Conservation (phyloP, 768 basidiomycete genomes). For the Calocera viscosa region DNA sequence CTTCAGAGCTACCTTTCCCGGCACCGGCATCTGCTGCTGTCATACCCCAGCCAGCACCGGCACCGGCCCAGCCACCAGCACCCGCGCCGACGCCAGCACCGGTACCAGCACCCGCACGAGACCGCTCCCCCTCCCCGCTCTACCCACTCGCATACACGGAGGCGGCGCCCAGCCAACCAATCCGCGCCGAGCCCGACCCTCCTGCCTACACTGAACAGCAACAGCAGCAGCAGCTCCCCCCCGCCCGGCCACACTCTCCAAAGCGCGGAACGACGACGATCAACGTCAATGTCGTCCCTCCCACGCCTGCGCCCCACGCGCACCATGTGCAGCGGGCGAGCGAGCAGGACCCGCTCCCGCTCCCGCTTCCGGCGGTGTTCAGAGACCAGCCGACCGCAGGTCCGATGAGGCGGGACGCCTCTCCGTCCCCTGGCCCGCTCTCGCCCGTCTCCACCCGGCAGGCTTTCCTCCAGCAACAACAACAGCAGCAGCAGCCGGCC, state of each 20-base stretch:
- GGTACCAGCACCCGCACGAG: slow-evolving; percentile 21
- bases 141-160: too few species aligned
- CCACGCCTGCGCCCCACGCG: background rate
- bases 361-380: too few species aligned
- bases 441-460: background rate
- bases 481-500: too few species aligned
- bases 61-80: slow-evolving; percentile 7
- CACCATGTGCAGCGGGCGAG: background rate
- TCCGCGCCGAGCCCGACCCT: too few species aligned
- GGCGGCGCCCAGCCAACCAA: too few species aligned
- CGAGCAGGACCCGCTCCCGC: background rate
- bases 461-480: background rate
- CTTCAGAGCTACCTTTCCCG: too few species aligned
- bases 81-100: slow-evolving; percentile 16
- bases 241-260: slow-evolving; percentile 24
- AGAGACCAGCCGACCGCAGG: too few species aligned
- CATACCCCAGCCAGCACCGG: slow-evolving; percentile 3
- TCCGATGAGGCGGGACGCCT: background rate
- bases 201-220: too few species aligned
- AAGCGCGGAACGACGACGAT: background rate
- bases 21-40: too few species aligned
- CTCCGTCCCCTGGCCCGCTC: background rate
- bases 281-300: background rate
- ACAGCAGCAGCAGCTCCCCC: background rate
- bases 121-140: slow-evolving; percentile 19